phyloP scores from a whole-genome alignment of 306 rosid genomes.

The Lithocarpus polystachyus region DNA sequence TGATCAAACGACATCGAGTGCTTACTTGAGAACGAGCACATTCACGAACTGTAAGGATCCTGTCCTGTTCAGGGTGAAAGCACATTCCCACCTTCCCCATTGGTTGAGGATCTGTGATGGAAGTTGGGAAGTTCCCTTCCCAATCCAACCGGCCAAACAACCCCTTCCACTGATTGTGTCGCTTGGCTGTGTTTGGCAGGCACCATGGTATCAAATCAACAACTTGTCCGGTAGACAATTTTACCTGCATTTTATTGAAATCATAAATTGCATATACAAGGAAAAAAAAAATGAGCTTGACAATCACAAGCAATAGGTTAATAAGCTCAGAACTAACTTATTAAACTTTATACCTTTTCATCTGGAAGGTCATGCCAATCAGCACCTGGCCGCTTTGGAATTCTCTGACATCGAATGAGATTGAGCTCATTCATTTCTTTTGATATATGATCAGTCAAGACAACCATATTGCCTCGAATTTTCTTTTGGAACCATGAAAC shows the following conservation, averaged over 20 bases:
- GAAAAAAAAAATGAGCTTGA: not conserved
- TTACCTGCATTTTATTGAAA: constrained; percentile 49
- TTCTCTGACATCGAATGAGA: constrained; percentile 74
- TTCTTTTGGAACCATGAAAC: constrained; percentile 91
- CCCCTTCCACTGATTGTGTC: constrained; percentile 99
- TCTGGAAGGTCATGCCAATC: constrained; percentile 97
- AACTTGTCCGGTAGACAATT: constrained; percentile 68
- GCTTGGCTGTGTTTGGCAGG: constrained; percentile 93
- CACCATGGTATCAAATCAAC: constrained; percentile 97
- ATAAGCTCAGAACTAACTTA: not conserved
- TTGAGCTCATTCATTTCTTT: constrained; percentile 97
- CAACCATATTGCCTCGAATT: constrained; percentile 67
- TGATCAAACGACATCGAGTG: not conserved
- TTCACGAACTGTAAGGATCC: constrained; percentile 91
- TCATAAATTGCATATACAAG: constrained; percentile 3
- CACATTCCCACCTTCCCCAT: constrained; percentile 99
- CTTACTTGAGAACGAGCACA: constrained; percentile 97
- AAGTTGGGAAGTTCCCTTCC: constrained; percentile 97
- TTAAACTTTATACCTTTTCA: constrained; percentile 56
- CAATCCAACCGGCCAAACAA: constrained; percentile 92
- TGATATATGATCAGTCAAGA: constrained; percentile 80
- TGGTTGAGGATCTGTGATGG: constrained; percentile 95
- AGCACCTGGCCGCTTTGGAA: constrained; percentile 89
- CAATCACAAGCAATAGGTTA: not conserved
- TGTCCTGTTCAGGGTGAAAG: constrained; percentile 95